A percentile compares a stretch with the other conserved stretches of the same genome.
Conservation (phyloP, 2,329 filamentous ascomycete genomes). For the Macrophomina phaseolina region DNA sequence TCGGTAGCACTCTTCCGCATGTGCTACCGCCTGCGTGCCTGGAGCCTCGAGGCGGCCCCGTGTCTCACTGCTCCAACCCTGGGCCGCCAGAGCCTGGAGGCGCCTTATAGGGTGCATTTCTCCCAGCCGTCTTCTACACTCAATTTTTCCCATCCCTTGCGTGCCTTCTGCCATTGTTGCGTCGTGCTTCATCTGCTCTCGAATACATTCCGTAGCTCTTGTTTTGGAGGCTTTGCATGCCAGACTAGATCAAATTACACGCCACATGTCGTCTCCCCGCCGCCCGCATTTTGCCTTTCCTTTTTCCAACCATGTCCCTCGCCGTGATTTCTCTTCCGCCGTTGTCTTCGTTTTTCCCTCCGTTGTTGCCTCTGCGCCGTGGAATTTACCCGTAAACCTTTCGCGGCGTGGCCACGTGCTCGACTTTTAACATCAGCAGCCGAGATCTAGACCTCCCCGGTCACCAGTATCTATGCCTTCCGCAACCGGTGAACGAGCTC, state of each 20-base stretch:
- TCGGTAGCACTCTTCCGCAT: neutral
- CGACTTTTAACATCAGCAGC: neutral
- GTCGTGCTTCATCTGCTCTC: conserved; percentile 2
- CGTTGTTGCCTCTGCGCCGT: conserved; percentile 1
- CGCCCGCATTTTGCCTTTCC: conserved; percentile 14
- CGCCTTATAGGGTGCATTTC: conserved; percentile 21
- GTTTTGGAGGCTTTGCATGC: conserved; percentile 26
- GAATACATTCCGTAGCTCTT: conserved; percentile 22
- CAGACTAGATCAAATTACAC: conserved; percentile 26
- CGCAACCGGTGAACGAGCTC: neutral
- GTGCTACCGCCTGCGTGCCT: neutral
- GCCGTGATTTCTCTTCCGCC: conserved; percentile 7
- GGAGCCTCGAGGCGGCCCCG: neutral
- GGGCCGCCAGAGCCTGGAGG: neutral
- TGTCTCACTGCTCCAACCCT: neutral
- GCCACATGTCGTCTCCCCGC: conserved; percentile 26
- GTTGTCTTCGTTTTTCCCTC: conserved; percentile 14
- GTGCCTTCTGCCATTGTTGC: conserved; percentile 20
- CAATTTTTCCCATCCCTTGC: conserved; percentile 17
- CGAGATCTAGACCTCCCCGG: neutral
- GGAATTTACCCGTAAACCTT: conserved; percentile 3
- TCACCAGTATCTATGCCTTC: neutral
- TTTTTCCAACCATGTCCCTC: conserved; percentile 20
- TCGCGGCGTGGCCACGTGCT: conserved; percentile 8
- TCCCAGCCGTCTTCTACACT: conserved; percentile 5